These are phyloP conservation scores for Rhexocercosporidium sp. DNA, from an alignment of 2,329 filamentous ascomycete genomes.

Conservation along the genomic window DNA sequence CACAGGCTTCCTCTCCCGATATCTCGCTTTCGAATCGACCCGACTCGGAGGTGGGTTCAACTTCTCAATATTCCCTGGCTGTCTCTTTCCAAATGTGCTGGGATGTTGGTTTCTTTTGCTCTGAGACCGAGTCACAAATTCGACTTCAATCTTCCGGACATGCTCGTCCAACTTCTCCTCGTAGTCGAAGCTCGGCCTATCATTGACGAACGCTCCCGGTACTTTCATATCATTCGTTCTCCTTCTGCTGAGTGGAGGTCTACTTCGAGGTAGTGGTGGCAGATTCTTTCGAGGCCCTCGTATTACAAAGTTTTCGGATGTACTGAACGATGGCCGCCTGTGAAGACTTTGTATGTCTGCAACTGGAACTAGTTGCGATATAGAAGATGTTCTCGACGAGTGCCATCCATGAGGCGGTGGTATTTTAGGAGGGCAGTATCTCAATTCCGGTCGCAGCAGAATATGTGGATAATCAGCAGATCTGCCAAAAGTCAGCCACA, in stretches of 20 bases:
- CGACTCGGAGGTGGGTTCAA: slow-evolving; percentile 8
- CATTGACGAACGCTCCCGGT: slow-evolving; percentile 28
- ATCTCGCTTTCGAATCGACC: slow-evolving; percentile 2
- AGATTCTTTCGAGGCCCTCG: slow-evolving; percentile 22
- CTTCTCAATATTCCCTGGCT: slow-evolving; percentile 8
- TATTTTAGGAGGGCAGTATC: slow-evolving; percentile 32
- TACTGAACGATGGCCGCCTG: slow-evolving; percentile 22
- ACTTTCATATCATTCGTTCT: slow-evolving; percentile 29
- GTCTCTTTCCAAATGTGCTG: background rate
- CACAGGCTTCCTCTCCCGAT: slow-evolving; percentile 2
- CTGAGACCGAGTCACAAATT: slow-evolving; percentile 20
- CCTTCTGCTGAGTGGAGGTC: slow-evolving; percentile 22
- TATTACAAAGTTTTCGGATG: slow-evolving; percentile 18
- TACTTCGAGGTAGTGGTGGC: slow-evolving; percentile 18
- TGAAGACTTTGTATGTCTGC: slow-evolving; percentile 28
- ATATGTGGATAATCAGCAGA: slow-evolving; percentile 36
- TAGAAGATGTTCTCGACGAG: slow-evolving; percentile 25
- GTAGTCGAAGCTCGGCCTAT: slow-evolving; percentile 18
- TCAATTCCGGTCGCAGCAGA: slow-evolving; percentile 31
- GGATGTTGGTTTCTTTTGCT: slow-evolving; percentile 18
- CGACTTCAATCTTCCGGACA: slow-evolving; percentile 30
- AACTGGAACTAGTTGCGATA: slow-evolving; percentile 29
- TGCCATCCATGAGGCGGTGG: slow-evolving; percentile 34
- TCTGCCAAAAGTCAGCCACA: slow-evolving; percentile 26
- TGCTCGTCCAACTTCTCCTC: slow-evolving; percentile 32